Conservation (phyloP, 768 basidiomycete genomes). For the Daedaleopsis sinensis region DNA sequence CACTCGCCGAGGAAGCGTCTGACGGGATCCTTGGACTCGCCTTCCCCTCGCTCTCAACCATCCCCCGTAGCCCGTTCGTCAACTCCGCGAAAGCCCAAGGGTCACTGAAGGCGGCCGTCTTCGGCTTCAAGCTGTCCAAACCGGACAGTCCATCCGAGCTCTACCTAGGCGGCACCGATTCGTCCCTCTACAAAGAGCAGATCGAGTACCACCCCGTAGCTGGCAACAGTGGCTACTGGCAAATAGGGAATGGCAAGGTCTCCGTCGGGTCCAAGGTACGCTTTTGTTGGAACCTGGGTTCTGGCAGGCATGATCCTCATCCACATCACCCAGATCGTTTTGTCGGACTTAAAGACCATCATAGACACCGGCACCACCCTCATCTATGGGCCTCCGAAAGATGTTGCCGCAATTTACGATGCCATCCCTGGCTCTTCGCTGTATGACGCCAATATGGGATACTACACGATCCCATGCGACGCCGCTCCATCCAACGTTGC, state of each 20-base stretch:
- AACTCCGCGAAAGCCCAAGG: slow-evolving; percentile 24
- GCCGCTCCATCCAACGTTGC: slow-evolving; percentile 16
- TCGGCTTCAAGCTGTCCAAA: slow-evolving; percentile 33
- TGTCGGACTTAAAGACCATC: slow-evolving; percentile 23
- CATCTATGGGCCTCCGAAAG: slow-evolving; percentile 28
- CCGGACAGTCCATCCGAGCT: slow-evolving; percentile 29
- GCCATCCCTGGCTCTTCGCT: slow-evolving; percentile 27
- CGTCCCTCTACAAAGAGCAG: slow-evolving; percentile 35
- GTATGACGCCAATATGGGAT: slow-evolving; percentile 23
- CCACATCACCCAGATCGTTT: not conserved
- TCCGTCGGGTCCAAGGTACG: slow-evolving; percentile 12
- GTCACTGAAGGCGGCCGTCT: slow-evolving; percentile 22
- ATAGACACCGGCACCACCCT: slow-evolving; percentile 37
- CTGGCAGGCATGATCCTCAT: not conserved
- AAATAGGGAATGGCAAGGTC: slow-evolving; percentile 21
- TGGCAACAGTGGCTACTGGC: slow-evolving; percentile 31
- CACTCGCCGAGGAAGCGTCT: slow-evolving; percentile 10
- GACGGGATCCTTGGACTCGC: slow-evolving; percentile 31
- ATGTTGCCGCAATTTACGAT: slow-evolving; percentile 29
- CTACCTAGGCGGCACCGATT: slow-evolving; percentile 41
- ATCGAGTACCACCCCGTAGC: slow-evolving; percentile 33
- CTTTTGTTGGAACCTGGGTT: not conserved
- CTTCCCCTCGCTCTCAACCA: slow-evolving; percentile 24
- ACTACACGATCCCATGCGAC: slow-evolving; percentile 31
- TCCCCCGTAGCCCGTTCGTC: slow-evolving; percentile 24